Conservation (phyloP, 495 filamentous ascomycete genomes). For the Chaetomium fimeti region DNA sequence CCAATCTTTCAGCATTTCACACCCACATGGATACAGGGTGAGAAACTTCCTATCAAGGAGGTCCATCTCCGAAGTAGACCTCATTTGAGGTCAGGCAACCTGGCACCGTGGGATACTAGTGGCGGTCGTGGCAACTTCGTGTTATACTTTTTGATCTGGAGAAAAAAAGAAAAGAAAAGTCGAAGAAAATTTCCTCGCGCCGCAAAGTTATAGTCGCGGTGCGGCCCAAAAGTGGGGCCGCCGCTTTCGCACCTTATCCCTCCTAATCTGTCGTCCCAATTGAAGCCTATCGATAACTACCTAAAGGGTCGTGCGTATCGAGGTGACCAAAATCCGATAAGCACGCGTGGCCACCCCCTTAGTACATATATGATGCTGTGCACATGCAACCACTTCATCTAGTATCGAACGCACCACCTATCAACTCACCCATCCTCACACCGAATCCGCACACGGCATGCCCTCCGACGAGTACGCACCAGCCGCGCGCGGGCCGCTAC, state of each 20-base stretch:
- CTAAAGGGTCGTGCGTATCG: too few relatives aligned
- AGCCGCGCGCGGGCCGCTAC: constrained; percentile 64
- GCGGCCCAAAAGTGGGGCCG: constrained; percentile 9
- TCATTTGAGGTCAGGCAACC: constrained; percentile 48
- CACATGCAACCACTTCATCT: too few relatives aligned
- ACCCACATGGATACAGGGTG: constrained; percentile 39
- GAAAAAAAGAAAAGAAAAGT: constrained; percentile 39
- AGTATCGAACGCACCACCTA: not conserved
- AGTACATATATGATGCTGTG: too few relatives aligned
- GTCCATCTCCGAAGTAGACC: constrained; percentile 50
- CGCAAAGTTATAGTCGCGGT: constrained; percentile 9
- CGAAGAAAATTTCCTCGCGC: constrained; percentile 10
- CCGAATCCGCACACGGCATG: constrained; percentile 39
- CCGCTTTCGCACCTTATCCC: not conserved
- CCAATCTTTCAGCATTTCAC: constrained; percentile 51
- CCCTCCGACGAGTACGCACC: constrained; percentile 69
- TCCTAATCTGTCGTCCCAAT: too few relatives aligned
- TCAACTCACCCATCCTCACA: not conserved
- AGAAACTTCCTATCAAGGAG: constrained; percentile 56
- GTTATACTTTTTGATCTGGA: constrained; percentile 54
- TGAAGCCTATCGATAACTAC: not conserved
- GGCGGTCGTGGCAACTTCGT: constrained; percentile 55
- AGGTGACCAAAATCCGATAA: too few relatives aligned
- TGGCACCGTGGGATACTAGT: constrained; percentile 50
- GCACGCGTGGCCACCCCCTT: too few relatives aligned